phyloP scores from a whole-genome alignment of 371 early-diverging fungal genomes.

The Haplosporangium sp. region DNA sequence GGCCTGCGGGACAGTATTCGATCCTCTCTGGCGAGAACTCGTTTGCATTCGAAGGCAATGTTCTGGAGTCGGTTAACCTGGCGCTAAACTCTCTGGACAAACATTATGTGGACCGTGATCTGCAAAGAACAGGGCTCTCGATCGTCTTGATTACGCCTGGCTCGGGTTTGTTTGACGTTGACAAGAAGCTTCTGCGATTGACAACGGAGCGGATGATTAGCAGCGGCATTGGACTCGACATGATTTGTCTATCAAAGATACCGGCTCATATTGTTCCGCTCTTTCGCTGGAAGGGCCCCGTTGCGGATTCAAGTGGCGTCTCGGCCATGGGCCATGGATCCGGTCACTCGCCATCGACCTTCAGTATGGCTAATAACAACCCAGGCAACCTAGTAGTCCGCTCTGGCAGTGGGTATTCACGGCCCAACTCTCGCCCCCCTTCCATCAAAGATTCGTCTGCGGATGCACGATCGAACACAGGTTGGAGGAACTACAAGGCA shows the following conservation, averaged over 20 bases:
- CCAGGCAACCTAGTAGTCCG: constrained; percentile 38
- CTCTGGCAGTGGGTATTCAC: constrained; percentile 28
- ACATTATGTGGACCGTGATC: constrained; percentile 93
- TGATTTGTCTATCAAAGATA: constrained; percentile 89
- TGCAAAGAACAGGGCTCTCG: constrained; percentile 91
- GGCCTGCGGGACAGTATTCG: constrained; percentile 62
- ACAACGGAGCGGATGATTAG: constrained; percentile 97
- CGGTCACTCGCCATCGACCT: constrained; percentile 30
- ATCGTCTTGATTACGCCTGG: constrained; percentile 94
- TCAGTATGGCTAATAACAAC: constrained; percentile 33
- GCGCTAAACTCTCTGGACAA: constrained; percentile 95
- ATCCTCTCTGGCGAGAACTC: constrained; percentile 75
- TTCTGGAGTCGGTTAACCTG: constrained; percentile 95
- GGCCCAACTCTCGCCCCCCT: constrained; percentile 41
- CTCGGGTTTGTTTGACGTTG: constrained; percentile 88
- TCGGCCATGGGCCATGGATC: constrained; percentile 23
- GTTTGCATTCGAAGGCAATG: constrained; percentile 88
- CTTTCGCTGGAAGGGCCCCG: constrained; percentile 66
- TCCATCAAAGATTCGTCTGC: constrained; percentile 44
- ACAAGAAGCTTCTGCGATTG: constrained; percentile 83
- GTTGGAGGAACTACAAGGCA: constrained; percentile 39
- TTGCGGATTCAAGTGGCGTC: constrained; percentile 36
- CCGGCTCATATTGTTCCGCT: constrained; percentile 93
- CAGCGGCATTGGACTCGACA: constrained; percentile 91
- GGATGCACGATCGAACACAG: constrained; percentile 37